Evolutionary conservation across 2,329 filamentous ascomycete species (phyloP), one percentile per base, ranked within the genome.

Genomic region (Aspergillus floridensis): DNA sequence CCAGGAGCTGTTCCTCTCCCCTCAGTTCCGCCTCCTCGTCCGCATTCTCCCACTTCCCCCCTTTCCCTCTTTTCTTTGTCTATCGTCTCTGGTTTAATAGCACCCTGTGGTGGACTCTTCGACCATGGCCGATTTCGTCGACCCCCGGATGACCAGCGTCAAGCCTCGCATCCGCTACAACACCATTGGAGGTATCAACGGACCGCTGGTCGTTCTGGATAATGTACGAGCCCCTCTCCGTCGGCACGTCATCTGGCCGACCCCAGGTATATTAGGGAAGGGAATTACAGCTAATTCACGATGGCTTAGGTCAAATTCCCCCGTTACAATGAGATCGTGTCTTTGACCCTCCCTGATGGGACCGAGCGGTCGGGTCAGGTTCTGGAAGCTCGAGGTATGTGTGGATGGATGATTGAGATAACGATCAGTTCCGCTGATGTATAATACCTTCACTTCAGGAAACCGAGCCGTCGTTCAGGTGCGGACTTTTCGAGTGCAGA

Each of bases 151-250:
- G 79, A 74, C 74, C 65, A 74, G 75, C 69, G 79, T 91, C 75
- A 84, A 87, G 74, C 88, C 88, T 68, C 82, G 88, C 75, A 84
- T 98, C 80, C 88, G 90, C 73, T 99, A 99, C 87, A 99, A 99
- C 83, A 99, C 95, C 70, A 92, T 99, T 75, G 91, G 92, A 74
- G 93, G 93, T 82, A 89, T 99, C 80, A 99, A 99, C 81, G 95
- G 95, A 61, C 95, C 95, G 72, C 86, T 99, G 79, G 95, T 99
- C 75, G 93, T 99, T 74, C 86, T 99, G 68, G 95, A 98, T 77
- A 96, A 96, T 86, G 93, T 96, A 78, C 68, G 88, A 80, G 62
- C 57, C n/a, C 44, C 7, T 51, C 5, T 48, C 47, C 14, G 8
- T 47, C 4, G 53, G 16, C 50, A 38, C 50, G 14, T 31, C 29